A percentile compares a stretch with the other conserved stretches of the same genome.
These are phyloP conservation scores for Sordaria brevicollis DNA, from an alignment of 495 filamentous ascomycete species.

Conservation along the genomic window DNA sequence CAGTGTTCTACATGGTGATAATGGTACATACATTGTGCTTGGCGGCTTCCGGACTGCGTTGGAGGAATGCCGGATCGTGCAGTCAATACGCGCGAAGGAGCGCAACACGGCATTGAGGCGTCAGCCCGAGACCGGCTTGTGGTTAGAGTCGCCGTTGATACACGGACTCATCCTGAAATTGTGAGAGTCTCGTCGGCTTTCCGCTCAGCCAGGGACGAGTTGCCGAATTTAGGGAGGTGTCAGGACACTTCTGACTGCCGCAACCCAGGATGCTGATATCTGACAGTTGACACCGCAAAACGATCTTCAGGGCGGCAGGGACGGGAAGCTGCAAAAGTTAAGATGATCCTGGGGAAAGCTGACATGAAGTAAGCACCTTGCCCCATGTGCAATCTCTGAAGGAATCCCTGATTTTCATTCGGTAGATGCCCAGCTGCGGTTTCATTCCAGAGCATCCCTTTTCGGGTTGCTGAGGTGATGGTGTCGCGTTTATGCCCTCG, in stretches of 20 bases:
- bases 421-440: neutral
- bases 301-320: neutral
- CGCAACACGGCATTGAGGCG: neutral
- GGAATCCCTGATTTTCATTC: neutral
- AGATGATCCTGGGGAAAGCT: neutral
- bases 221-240: neutral
- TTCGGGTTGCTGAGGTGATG: neutral
- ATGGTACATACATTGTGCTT: slow-evolving; percentile 1
- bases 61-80: slow-evolving; percentile 34
- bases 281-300: neutral
- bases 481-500: neutral
- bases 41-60: slow-evolving; percentile 32
- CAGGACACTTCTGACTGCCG: neutral
- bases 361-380: neutral
- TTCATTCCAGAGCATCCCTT: neutral
- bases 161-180: neutral
- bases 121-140: neutral
- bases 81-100: neutral
- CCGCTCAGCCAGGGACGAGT: neutral
- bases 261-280: neutral
- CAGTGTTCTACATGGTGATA: too few species aligned
- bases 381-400: neutral
- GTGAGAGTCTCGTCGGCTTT: neutral
- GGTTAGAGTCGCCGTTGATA: neutral
- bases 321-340: neutral